Percentiles rank a stretch among this genome's conserved stretches.
Conservation (phyloP, 306 rosid genomes). For the Lotus japonicus region DNA sequence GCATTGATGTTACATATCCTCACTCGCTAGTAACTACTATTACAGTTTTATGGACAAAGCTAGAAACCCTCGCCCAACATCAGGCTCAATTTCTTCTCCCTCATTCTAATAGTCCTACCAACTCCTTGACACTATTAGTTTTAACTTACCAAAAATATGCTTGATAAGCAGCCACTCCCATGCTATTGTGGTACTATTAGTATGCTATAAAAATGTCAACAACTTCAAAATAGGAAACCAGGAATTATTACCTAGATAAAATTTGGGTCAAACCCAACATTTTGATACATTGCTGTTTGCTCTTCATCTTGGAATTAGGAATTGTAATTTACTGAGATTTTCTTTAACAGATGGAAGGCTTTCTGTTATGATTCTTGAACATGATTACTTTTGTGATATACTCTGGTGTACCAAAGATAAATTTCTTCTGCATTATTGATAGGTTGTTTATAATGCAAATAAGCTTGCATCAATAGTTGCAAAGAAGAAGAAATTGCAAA, state of each 20-base stretch:
- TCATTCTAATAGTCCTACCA: neutral
- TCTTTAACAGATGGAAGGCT: neutral
- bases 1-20: neutral
- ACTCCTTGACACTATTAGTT: neutral
- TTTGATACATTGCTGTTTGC: neutral
- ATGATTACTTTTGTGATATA: neutral
- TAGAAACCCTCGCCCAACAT: neutral
- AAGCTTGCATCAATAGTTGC: conserved; percentile 62
- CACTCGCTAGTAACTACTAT: neutral
- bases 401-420: neutral
- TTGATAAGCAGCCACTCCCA: neutral
- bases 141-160: neutral
- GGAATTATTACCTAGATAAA: neutral
- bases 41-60: neutral
- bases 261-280: neutral
- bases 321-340: neutral
- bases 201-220: neutral
- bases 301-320: neutral
- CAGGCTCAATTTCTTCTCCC: neutral
- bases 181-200: neutral
- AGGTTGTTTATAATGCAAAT: conserved; percentile 85
- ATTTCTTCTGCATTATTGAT: conserved; percentile 7
- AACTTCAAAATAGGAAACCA: neutral
- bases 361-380: neutral
- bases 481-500: conserved; percentile 44